Conservation (phyloP, 768 basidiomycete genomes). For the Tulasnella sp. region DNA sequence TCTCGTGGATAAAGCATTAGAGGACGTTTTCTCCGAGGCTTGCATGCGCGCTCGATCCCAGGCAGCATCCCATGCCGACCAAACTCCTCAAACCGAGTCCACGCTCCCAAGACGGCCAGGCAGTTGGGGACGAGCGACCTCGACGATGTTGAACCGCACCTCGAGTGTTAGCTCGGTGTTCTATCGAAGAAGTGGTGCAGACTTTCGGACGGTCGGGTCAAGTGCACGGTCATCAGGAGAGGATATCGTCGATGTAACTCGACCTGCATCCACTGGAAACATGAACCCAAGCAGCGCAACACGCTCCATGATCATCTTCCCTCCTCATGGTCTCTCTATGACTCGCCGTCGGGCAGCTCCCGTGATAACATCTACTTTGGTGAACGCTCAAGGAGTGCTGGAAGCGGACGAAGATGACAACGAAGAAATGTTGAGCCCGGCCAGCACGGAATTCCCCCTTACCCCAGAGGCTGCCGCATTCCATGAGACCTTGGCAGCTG, state of each 20-base stretch:
- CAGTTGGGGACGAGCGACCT: background rate
- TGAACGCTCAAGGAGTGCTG: background rate
- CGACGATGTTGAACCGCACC: background rate
- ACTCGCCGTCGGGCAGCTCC: background rate
- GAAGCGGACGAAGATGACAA: background rate
- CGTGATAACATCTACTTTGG: background rate
- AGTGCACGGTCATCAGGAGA: background rate
- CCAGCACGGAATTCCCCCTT: background rate
- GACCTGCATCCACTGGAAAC: background rate
- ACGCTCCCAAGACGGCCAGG: constrained; percentile 21
- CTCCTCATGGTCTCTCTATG: background rate
- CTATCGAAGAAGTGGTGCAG: background rate
- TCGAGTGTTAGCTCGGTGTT: constrained; percentile 14
- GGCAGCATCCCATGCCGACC: constrained; percentile 47
- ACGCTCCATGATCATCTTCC: background rate
- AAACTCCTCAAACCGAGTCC: constrained; percentile 44
- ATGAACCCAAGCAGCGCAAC: too few relatives aligned
- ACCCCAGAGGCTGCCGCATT: background rate
- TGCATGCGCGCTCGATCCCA: constrained; percentile 62
- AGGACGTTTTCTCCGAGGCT: constrained; percentile 71
- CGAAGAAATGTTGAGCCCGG: background rate
- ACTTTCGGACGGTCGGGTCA: background rate
- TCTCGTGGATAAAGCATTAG: constrained; percentile 66
- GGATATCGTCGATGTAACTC: background rate
- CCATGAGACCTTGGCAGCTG: background rate